phyloP scores from a whole-genome alignment of 1,284 basidiomycete species.

The Cutaneotrichosporon arboriforme region DNA sequence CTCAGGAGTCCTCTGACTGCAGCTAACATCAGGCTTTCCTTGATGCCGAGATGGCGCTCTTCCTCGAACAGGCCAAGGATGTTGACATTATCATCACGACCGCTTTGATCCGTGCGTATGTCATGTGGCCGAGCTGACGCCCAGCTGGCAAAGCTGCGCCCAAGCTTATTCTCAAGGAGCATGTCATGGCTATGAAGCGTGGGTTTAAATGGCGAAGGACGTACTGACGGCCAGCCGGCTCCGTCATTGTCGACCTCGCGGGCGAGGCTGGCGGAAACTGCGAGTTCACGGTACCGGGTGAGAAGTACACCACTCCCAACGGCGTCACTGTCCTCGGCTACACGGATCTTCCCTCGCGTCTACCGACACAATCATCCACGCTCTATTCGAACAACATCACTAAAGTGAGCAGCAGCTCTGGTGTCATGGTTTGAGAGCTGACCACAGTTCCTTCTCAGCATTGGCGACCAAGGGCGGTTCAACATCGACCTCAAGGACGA shows the following conservation, averaged over 20 bases:
- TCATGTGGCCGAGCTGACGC: conserved; percentile 21
- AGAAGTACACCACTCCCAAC: conserved; percentile 57
- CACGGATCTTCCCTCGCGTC: conserved; percentile 66
- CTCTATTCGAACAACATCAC: conserved; percentile 84
- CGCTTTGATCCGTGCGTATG: conserved; percentile 50
- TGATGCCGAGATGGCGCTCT: conserved; percentile 79
- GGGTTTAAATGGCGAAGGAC: background rate
- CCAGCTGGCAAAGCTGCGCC: conserved; percentile 78
- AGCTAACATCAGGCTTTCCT: conserved; percentile 54
- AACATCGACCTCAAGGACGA: conserved; percentile 68
- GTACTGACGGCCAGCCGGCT: conserved; percentile 51
- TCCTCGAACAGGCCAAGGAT: conserved; percentile 75
- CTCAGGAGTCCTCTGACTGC: background rate
- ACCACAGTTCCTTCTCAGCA: conserved; percentile 63
- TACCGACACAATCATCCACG: conserved; percentile 78
- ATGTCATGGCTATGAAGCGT: conserved; percentile 79
- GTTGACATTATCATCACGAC: conserved; percentile 83
- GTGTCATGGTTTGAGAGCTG: no score
- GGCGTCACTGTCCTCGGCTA: conserved; percentile 74
- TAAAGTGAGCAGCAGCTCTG: no score
- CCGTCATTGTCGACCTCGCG: conserved; percentile 76
- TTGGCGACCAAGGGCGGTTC: conserved; percentile 61
- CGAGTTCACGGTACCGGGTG: conserved; percentile 68
- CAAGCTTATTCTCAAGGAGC: conserved; percentile 69
- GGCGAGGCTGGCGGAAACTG: conserved; percentile 80